phyloP scores from a whole-genome alignment of 768 basidiomycete species.

The Nidularia sp. region DNA sequence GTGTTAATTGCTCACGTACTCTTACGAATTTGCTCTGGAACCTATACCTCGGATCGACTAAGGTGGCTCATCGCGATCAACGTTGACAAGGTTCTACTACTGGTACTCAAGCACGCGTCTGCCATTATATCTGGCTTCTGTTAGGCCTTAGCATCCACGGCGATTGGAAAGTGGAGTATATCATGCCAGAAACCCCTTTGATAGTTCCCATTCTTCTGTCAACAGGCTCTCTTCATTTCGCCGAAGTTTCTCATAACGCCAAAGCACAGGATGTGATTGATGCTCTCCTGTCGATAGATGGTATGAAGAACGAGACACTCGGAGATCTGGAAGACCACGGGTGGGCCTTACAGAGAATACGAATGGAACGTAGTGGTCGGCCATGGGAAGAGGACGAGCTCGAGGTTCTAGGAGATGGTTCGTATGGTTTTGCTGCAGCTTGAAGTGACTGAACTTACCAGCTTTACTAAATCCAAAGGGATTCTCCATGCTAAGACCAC shows the following conservation, averaged over 20 bases:
- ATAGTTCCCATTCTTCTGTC: constrained; percentile 60
- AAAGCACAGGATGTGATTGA: constrained; percentile 60
- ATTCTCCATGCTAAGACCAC: constrained; percentile 37
- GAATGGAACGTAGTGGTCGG: constrained; percentile 53
- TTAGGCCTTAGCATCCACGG: too few species aligned
- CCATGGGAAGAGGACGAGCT: constrained; percentile 74
- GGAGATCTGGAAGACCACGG: constrained; percentile 52
- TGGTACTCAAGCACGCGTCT: too few species aligned
- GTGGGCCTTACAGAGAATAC: constrained; percentile 70
- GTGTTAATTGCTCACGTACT: too few species aligned
- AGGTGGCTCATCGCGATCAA: too few species aligned
- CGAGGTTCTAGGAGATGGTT: constrained; percentile 60
- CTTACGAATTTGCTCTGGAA: too few species aligned
- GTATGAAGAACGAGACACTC: constrained; percentile 50
- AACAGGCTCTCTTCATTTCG: constrained; percentile 59
- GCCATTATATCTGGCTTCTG: too few species aligned
- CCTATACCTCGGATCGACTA: too few species aligned
- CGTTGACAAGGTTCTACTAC: too few species aligned
- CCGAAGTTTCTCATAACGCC: constrained; percentile 47
- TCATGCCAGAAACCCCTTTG: constrained; percentile 15
- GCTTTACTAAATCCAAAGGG: constrained; percentile 28
- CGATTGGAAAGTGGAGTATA: too few species aligned
- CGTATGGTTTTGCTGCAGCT: constrained; percentile 6
- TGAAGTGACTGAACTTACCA: neutral
- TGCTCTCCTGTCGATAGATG: constrained; percentile 38